Percentiles rank a stretch among this genome's conserved stretches.
Conservation (phyloP, 2,329 filamentous ascomycete species). For the Aquanectria penicillioides region DNA sequence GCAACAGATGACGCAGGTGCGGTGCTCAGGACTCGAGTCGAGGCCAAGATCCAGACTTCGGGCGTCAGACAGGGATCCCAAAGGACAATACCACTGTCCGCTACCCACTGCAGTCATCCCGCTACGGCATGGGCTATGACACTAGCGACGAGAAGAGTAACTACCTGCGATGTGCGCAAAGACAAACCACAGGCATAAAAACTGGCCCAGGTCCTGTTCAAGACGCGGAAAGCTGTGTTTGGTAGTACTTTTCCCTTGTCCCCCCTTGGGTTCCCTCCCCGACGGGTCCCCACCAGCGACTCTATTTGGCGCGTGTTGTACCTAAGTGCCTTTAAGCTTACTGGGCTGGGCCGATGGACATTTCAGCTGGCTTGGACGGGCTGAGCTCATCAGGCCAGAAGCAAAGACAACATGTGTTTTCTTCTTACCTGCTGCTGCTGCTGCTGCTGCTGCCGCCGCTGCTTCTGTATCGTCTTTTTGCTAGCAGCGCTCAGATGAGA, state of each 20-base stretch:
- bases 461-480: neutral
- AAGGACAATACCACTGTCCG: slow-evolving; percentile 8
- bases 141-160: slow-evolving; percentile 15
- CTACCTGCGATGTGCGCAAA: slow-evolving; percentile 8
- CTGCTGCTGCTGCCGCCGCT: neutral
- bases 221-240: no score
- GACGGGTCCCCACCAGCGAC: neutral
- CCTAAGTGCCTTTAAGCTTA: slow-evolving; percentile 7
- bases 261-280: slow-evolving; percentile 7
- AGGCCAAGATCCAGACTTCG: slow-evolving; percentile 21
- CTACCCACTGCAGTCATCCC: slow-evolving; percentile 1
- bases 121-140: slow-evolving; percentile 12
- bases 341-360: neutral
- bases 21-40: slow-evolving; percentile 10
- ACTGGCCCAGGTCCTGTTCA: no score
- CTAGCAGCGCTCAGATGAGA: neutral
- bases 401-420: neutral
- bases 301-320: no score
- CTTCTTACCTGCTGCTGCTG: neutral
- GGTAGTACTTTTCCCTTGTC: neutral
- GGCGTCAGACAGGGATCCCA: slow-evolving; percentile 15
- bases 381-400: neutral
- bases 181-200: neutral
- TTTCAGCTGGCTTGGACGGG: no score
- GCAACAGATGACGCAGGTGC: slow-evolving; percentile 18